These are phyloP conservation scores for Neurospora sp. DNA, from an alignment of 495 filamentous ascomycete genomes.

Conservation along the genomic window DNA sequence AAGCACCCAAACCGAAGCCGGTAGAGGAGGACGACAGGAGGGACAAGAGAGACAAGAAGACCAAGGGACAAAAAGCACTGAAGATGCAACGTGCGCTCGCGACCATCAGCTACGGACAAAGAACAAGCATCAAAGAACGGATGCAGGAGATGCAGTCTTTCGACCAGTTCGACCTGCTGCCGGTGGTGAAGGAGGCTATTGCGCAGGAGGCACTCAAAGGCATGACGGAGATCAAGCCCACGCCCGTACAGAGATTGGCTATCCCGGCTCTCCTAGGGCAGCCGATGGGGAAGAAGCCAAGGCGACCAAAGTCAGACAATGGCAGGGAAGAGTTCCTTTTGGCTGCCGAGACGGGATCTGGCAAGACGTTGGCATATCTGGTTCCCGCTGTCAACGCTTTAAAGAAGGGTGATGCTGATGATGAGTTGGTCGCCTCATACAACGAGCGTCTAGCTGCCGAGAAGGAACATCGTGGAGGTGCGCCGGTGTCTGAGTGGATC, in stretches of 20 bases:
- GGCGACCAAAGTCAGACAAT: not conserved
- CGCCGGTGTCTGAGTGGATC: constrained; percentile 34
- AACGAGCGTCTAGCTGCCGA: constrained; percentile 35
- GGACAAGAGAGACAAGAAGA: constrained; percentile 23
- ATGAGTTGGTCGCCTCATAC: constrained; percentile 44
- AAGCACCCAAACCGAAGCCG: constrained; percentile 25
- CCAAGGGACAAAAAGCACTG: constrained; percentile 56
- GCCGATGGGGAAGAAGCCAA: constrained; percentile 3
- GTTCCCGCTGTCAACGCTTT: constrained; percentile 72
- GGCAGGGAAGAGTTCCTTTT: constrained; percentile 69
- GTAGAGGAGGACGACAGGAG: constrained; percentile 15
- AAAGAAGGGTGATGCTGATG: constrained; percentile 63
- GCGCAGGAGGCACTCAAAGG: constrained; percentile 58
- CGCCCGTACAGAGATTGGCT: constrained; percentile 77
- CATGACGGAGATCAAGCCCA: constrained; percentile 62
- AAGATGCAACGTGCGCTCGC: constrained; percentile 85
- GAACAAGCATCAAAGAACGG: constrained; percentile 55
- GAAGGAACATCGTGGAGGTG: constrained; percentile 38
- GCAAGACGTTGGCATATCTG: constrained; percentile 90
- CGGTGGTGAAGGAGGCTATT: constrained; percentile 63
- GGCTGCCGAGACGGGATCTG: constrained; percentile 92
- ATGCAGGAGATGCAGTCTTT: constrained; percentile 67
- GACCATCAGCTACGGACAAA: constrained; percentile 60
- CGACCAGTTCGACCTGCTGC: constrained; percentile 65
- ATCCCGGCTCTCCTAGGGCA: constrained; percentile 64